These are phyloP conservation scores for Iberis pinnata DNA, from an alignment of 345 rosid genomes.

Conservation along the genomic window DNA sequence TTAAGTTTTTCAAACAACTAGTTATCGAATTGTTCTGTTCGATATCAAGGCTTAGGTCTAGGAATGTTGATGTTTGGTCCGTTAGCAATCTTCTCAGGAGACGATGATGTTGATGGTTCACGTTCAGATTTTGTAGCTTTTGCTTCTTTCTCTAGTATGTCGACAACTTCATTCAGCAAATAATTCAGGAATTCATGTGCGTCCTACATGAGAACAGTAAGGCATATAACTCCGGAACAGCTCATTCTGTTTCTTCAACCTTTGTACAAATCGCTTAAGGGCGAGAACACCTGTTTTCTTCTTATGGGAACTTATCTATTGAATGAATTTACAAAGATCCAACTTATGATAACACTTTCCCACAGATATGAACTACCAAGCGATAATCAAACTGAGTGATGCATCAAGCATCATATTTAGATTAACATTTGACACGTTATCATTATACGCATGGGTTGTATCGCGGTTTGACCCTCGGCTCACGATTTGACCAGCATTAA, in stretches of 20 bases:
- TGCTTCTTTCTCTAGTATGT: slow-evolving; percentile 93
- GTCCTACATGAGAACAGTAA: slow-evolving; percentile 47
- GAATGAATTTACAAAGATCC: no score
- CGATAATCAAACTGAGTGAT: no score
- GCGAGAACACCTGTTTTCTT: slow-evolving; percentile 99
- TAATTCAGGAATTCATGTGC: slow-evolving; percentile 98
- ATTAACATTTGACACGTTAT: no score
- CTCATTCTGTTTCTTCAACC: slow-evolving; percentile 99
- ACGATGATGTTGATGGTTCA: slow-evolving; percentile 53
- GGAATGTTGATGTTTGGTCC: slow-evolving; percentile 72
- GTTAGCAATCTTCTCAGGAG: slow-evolving; percentile 72
- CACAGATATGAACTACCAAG: no score
- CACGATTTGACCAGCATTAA: no score
- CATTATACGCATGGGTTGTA: no score
- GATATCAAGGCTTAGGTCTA: slow-evolving; percentile 97
- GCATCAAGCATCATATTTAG: no score
- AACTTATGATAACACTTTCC: no score
- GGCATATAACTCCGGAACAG: slow-evolving; percentile 99
- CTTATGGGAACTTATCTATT: slow-evolving; percentile 96
- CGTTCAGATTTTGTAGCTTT: slow-evolving; percentile 65
- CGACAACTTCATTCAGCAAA: slow-evolving; percentile 96
- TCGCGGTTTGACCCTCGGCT: no score
- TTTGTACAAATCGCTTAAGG: slow-evolving; percentile 93
- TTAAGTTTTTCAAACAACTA: slow-evolving; percentile 97
- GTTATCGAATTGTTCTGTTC: slow-evolving; percentile 99